Percentiles rank a stretch among this genome's conserved stretches.
phyloP scores from a whole-genome alignment of 768 basidiomycete genomes.

The Naematelia aurantialba region DNA sequence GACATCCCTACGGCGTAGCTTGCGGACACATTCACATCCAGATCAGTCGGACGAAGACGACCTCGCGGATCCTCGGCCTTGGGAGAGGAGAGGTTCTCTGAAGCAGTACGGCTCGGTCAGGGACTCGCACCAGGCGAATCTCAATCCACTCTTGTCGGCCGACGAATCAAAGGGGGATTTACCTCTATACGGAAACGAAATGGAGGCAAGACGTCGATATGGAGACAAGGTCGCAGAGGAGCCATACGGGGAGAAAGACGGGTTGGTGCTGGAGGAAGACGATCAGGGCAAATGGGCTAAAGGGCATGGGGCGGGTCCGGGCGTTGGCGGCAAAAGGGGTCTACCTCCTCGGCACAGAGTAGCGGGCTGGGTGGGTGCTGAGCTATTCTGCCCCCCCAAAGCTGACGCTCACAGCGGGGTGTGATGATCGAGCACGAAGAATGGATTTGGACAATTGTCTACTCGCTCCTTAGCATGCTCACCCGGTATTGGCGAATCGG shows the following conservation, averaged over 20 bases:
- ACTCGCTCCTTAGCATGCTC: constrained; percentile 91
- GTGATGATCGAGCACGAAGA: constrained; percentile 48
- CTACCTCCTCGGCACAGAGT: constrained; percentile 41
- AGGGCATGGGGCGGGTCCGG: constrained; percentile 44
- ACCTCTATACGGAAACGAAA: constrained; percentile 29
- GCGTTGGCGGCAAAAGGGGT: constrained; percentile 45
- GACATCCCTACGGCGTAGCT: constrained; percentile 4
- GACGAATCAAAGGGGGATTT: constrained; percentile 17
- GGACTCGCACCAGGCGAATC: constrained; percentile 4
- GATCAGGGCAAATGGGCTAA: constrained; percentile 47
- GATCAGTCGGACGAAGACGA: constrained; percentile 15
- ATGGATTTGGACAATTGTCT: constrained; percentile 57
- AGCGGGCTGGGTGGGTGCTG: constrained; percentile 37
- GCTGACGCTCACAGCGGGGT: constrained; percentile 26
- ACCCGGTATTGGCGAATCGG: constrained; percentile 94
- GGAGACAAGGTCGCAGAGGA: constrained; percentile 19
- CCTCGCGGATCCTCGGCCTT: constrained; percentile 37
- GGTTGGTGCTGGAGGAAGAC: constrained; percentile 13
- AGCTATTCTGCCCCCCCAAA: neutral
- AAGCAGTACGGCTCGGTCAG: constrained; percentile 37
- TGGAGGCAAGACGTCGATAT: constrained; percentile 31
- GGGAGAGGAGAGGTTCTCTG: constrained; percentile 28
- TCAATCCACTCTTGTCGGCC: no score
- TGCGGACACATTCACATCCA: neutral
- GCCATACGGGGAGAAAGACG: constrained; percentile 19